Evolutionary conservation across 306 rosid genomes (phyloP).

Genomic region (Rubus idaeus): DNA sequence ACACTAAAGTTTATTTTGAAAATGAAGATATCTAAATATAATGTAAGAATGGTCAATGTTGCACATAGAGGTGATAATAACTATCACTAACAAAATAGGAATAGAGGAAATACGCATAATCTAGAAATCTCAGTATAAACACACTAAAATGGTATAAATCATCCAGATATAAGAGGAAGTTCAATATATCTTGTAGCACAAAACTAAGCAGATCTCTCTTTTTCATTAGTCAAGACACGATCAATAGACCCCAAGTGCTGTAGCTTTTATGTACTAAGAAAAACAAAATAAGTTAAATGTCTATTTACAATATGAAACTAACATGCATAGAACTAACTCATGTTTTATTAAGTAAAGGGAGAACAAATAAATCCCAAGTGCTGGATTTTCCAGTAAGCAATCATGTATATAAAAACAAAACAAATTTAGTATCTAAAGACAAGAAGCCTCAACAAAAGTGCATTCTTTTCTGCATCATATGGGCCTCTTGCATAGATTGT

Average conservation of each 20-base stretch:
- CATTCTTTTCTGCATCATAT: neutral
- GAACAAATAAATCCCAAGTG: neutral
- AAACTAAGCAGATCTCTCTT: neutral
- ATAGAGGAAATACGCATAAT: neutral
- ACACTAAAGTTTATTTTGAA: neutral
- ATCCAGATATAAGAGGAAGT: neutral
- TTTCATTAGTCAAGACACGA: neutral
- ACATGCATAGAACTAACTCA: neutral
- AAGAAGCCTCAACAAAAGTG: neutral
- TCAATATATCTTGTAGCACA: neutral
- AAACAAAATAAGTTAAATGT: neutral
- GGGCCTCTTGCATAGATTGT: neutral
- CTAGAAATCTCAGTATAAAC: neutral
- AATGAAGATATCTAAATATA: neutral
- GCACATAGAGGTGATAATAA: neutral
- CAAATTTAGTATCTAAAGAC: neutral
- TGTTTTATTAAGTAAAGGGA: neutral
- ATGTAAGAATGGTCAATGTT: neutral
- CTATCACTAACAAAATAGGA: neutral
- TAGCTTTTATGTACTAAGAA: neutral
- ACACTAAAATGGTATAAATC: neutral
- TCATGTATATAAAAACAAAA: neutral
- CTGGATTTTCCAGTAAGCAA: conserved; percentile 5
- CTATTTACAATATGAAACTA: neutral
- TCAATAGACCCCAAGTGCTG: neutral